phyloP scores from a whole-genome alignment of 352 stramenopile genomes.

The Globisporangium polare region DNA sequence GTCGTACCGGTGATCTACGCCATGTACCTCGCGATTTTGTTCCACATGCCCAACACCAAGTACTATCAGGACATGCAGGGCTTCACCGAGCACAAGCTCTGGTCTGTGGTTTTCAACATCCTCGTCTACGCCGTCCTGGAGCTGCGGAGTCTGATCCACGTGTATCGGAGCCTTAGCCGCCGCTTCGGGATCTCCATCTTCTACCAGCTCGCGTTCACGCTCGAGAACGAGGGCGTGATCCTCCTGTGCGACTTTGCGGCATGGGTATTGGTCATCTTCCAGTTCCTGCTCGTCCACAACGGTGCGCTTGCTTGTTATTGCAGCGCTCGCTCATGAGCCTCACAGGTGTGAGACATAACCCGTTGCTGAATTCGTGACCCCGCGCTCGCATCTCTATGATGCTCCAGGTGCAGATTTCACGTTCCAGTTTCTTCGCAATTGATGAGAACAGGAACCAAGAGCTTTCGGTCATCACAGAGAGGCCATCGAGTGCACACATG shows the following conservation, averaged over 20 bases:
- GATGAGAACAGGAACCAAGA: no score
- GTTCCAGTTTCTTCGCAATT: no score
- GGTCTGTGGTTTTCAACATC: background rate
- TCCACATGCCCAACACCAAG: conserved; percentile 2
- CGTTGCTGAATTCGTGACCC: no score
- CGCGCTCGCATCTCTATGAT: no score
- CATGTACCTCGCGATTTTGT: background rate
- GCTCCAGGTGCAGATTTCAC: no score
- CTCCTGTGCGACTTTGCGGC: conserved; percentile 23
- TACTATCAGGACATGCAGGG: conserved; percentile 1
- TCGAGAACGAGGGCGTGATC: conserved; percentile 22
- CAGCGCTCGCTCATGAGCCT: no score
- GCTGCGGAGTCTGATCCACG: background rate
- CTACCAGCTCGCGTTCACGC: conserved; percentile 4
- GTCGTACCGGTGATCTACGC: conserved; percentile 1
- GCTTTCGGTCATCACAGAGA: no score
- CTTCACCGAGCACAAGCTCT: background rate
- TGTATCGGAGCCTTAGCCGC: background rate
- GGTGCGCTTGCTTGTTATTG: no score
- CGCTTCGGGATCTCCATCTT: background rate
- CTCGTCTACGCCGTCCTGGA: conserved; percentile 4
- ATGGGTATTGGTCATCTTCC: conserved; percentile 26
- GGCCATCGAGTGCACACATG: no score
- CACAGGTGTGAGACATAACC: no score
- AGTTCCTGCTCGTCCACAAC: no score